Evolutionary conservation across 768 basidiomycete species (phyloP).

Genomic region (Leccinum imitatum): DNA sequence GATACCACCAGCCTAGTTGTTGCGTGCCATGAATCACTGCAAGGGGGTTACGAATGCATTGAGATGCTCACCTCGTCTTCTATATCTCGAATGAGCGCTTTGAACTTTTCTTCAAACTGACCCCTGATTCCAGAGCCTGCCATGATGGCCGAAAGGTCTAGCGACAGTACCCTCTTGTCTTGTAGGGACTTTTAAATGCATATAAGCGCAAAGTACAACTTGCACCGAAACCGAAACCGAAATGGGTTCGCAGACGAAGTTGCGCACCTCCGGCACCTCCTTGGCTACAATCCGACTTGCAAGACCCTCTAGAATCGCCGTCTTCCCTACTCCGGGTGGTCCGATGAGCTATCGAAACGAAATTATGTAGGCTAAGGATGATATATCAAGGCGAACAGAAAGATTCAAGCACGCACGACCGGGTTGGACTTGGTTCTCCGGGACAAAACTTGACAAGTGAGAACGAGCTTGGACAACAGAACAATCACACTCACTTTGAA

Average conservation of each 20-base stretch:
- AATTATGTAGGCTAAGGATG: not conserved
- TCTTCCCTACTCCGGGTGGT: conserved; percentile 90
- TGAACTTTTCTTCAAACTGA: conserved; percentile 93
- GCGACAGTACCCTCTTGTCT: conserved; percentile 81
- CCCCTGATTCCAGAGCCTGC: conserved; percentile 91
- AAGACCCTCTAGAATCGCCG: conserved; percentile 87
- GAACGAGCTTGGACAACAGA: not conserved
- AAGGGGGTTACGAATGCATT: conserved; percentile 23
- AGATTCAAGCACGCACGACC: conserved; percentile 50
- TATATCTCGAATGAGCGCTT: conserved; percentile 84
- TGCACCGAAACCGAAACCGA: too few relatives aligned
- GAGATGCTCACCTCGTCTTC: conserved; percentile 64
- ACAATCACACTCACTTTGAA: conserved; percentile 65
- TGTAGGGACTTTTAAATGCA: conserved; percentile 63
- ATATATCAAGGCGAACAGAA: conserved; percentile 12
- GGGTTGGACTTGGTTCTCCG: conserved; percentile 91
- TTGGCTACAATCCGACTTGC: conserved; percentile 84
- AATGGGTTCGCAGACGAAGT: not conserved
- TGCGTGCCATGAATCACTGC: conserved; percentile 18
- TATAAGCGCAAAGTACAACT: not conserved
- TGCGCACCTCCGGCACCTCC: conserved; percentile 83
- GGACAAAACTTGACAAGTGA: conserved; percentile 59
- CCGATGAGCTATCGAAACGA: conserved; percentile 59
- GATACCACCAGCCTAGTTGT: conserved; percentile 59
- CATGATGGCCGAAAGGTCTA: conserved; percentile 81